These are phyloP conservation scores for Phytophthora syringae DNA, from an alignment of 352 stramenopile species.

Conservation along the genomic window DNA sequence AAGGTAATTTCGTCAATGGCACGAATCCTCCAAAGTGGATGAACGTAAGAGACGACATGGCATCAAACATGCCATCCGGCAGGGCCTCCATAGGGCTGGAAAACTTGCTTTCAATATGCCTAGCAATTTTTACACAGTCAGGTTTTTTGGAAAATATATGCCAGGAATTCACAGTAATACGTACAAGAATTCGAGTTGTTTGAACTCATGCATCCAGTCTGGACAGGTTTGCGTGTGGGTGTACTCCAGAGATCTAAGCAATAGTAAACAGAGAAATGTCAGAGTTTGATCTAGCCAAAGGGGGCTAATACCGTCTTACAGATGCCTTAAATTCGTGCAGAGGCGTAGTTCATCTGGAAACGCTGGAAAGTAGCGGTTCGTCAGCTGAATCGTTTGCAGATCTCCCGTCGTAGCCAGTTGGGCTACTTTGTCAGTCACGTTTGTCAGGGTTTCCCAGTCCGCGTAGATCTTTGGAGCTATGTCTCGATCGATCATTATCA, in stretches of 20 bases:
- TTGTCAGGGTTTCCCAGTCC: constrained; percentile 35
- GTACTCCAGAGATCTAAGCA: constrained; percentile 35
- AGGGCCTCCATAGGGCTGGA: constrained; percentile 1
- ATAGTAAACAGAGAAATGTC: neutral
- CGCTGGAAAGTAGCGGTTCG: constrained; percentile 35
- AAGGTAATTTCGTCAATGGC: constrained; percentile 11
- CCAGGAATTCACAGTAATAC: neutral
- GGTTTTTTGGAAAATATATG: no score
- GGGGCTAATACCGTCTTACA: neutral
- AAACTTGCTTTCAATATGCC: constrained; percentile 5
- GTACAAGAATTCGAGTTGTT: constrained; percentile 40
- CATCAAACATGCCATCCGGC: constrained; percentile 31
- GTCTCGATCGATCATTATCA: constrained; percentile 46
- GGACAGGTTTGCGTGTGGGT: constrained; percentile 34
- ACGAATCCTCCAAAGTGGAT: constrained; percentile 26
- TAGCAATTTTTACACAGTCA: no score
- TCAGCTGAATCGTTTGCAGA: constrained; percentile 40
- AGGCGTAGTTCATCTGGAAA: constrained; percentile 39
- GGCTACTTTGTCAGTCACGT: constrained; percentile 39
- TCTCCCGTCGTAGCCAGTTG: constrained; percentile 29
- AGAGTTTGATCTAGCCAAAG: no score
- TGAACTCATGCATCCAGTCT: constrained; percentile 35
- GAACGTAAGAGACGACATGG: constrained; percentile 37
- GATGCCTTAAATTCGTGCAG: constrained; percentile 22
- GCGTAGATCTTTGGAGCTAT: constrained; percentile 25